Evolutionary conservation across 169 alveolate genomes (phyloP), one percentile per base, ranked within the genome.

Genomic region (Besnoitia besnoiti): DNA sequence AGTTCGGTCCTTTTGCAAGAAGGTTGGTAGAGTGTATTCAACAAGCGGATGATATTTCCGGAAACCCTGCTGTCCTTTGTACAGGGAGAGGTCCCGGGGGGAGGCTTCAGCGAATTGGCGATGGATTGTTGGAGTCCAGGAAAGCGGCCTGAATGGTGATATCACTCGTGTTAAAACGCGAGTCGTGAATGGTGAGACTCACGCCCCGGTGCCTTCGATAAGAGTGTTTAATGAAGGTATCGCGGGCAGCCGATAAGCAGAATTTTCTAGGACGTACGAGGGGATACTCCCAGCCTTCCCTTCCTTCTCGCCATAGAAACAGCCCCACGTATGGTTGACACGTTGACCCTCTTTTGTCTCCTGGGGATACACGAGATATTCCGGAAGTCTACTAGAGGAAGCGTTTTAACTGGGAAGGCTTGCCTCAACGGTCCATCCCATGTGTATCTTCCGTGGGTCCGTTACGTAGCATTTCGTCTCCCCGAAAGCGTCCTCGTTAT

Each of bases 401-500:
- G 77, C 79, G 24, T 39, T 30, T 42, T 50, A 42, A 40, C n/a
- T 59, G 12, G 21, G 42, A 7, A 46, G 24, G 5, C 50, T 76
- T 77, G 47, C 93, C 89, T 75, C 35, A 2, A 77, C 93, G 8
- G 80, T 55, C 93, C 93, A 90, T 35, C 93, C 93, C 89, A 90
- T 47, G 12, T 77, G 93, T n/a, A 77, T 24, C 80, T 40, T 90
- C 21, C 77, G 37, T 0, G 93, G 89, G 77, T 85, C 94, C 59
- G 96, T 95, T n/a, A 93, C 95, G 55, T 95, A 95, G 85, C 96
- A 95, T 73, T 85, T 90, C 33, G 95, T 93, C 46, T 88, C 91
- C 33, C 96, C 96, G 47, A 79, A 92, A 27, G 90, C 37, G 14
- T 90, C 94, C 73, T 95, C 96, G 27, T 90, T 94, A 59, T 95